Conservation (phyloP, 169 alveolate genomes). For the Plasmodium ovale region DNA sequence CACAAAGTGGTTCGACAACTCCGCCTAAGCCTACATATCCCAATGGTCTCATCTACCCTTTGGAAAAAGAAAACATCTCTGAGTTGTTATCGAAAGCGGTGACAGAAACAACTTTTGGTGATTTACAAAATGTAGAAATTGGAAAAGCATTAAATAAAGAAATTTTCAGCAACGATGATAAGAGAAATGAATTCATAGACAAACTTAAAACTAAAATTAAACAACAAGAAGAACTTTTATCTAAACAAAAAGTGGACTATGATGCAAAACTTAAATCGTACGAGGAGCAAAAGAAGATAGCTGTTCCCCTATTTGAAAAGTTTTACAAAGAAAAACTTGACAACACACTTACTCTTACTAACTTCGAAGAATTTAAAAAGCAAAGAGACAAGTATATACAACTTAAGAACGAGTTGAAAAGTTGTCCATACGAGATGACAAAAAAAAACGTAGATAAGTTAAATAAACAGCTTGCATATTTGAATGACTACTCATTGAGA, state of each 20-base stretch:
- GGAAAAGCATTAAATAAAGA: background rate
- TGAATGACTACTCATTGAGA: constrained; percentile 35
- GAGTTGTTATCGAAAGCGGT: background rate
- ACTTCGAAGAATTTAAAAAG: background rate
- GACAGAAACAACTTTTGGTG: constrained; percentile 9
- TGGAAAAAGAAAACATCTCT: background rate
- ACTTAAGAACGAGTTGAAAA: background rate
- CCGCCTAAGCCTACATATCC: constrained; percentile 9
- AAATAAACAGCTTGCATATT: constrained; percentile 15
- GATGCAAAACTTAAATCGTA: background rate
- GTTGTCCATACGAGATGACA: background rate
- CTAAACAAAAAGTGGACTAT: background rate
- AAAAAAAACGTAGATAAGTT: background rate
- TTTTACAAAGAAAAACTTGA: constrained; percentile 4
- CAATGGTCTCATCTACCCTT: constrained; percentile 15
- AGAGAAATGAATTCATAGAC: background rate
- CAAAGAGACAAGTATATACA: constrained; percentile 2
- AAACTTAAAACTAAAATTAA: constrained; percentile 2
- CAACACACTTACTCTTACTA: background rate
- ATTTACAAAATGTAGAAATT: constrained; percentile 10
- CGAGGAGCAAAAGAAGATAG: background rate
- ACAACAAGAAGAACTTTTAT: background rate
- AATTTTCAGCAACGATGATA: background rate
- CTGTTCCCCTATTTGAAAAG: background rate
- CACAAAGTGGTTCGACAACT: too few species aligned